Conservation (phyloP, 305 asterid species). For the Ilex paraguariensis region DNA sequence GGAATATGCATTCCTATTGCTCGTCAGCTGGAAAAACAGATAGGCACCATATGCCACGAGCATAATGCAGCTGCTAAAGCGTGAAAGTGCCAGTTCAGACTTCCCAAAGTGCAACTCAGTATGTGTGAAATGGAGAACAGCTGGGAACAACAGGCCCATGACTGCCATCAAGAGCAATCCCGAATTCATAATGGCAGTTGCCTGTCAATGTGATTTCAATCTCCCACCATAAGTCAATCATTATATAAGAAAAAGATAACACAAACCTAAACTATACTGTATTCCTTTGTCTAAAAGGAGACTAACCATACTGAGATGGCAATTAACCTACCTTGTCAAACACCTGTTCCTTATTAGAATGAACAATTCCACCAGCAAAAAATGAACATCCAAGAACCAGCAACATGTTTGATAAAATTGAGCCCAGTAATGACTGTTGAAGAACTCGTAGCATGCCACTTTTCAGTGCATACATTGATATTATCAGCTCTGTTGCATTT, state of each 20-base stretch:
- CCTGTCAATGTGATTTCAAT: conserved; percentile 30
- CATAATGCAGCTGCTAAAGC: conserved; percentile 86
- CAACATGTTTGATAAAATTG: conserved; percentile 74
- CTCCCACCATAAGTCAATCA: neutral
- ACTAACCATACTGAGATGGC: conserved; percentile 3
- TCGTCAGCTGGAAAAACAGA: conserved; percentile 67
- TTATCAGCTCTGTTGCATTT: conserved; percentile 82
- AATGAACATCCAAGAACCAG: conserved; percentile 86
- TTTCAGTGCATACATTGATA: conserved; percentile 65
- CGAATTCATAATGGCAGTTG: conserved; percentile 64
- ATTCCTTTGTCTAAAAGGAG: neutral
- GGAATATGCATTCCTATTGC: conserved; percentile 46
- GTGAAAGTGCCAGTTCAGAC: conserved; percentile 83
- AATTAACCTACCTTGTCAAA: conserved; percentile 56
- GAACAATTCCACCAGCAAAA: conserved; percentile 71
- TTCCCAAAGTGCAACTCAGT: conserved; percentile 76
- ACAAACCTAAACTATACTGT: too few relatives aligned
- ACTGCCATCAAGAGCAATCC: conserved; percentile 88
- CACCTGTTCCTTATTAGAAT: conserved; percentile 54
- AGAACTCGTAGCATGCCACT: conserved; percentile 71
- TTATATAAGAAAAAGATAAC: too few relatives aligned
- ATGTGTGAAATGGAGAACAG: conserved; percentile 71
- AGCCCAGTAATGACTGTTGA: conserved; percentile 76
- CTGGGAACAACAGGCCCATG: conserved; percentile 78
- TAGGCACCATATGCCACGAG: conserved; percentile 71